Percentiles rank a stretch among this genome's conserved stretches.
Evolutionary conservation across 192 early-diverging fungal species (phyloP).

Genomic region (Gonapodya sp.): DNA sequence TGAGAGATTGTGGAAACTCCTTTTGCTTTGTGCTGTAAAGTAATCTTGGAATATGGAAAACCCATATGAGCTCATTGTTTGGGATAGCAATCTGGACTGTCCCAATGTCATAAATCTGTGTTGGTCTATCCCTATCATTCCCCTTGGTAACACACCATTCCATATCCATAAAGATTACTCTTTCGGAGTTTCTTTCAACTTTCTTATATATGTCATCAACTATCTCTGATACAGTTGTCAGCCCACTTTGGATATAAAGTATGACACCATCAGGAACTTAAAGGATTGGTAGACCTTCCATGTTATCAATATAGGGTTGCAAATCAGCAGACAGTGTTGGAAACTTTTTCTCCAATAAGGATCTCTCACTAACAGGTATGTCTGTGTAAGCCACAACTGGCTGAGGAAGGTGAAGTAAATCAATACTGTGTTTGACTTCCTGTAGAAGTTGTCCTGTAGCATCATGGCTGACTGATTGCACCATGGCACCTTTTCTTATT

Average conservation of each 20-base stretch:
- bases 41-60: slow-evolving; percentile 2
- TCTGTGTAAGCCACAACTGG: slow-evolving; percentile 3
- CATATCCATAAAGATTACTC: not conserved
- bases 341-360: not conserved
- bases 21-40: not conserved
- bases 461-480: not conserved
- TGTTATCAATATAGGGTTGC: slow-evolving; percentile 2
- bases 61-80: not conserved
- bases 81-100: slow-evolving; percentile 1
- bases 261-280: not conserved
- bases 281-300: not conserved
- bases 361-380: not conserved
- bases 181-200: not conserved
- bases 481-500: not conserved
- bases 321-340: not conserved
- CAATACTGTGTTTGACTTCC: slow-evolving; percentile 1
- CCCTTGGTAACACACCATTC: not conserved
- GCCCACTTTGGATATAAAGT: slow-evolving; percentile 4
- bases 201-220: slow-evolving; percentile 1
- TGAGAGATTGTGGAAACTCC: slow-evolving; percentile 4
- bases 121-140: not conserved
- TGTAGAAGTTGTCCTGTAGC: not conserved
- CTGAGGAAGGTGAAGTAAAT: slow-evolving; percentile 2
- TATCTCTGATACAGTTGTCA: not conserved
- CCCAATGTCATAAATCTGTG: slow-evolving; percentile 1